Base-by-base conservation (phyloP, 352 stramenopile species). In the Thalassiosira pacifica region DNA sequence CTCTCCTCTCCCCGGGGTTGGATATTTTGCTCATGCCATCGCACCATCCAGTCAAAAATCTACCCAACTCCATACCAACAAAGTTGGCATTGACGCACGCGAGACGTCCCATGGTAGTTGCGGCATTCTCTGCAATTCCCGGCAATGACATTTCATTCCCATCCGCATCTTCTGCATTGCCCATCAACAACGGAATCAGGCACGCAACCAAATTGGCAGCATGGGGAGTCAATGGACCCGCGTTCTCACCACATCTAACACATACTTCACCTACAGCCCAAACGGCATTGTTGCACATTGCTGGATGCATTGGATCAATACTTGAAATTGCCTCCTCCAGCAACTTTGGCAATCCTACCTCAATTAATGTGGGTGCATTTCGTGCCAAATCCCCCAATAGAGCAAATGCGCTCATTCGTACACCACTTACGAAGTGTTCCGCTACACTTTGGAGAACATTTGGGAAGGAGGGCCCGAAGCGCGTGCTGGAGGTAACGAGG, bases 251-350 rank as follows among this genome's bases (percentile, higher is more conserved):
- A 65, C 91, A 95, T 63, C 89, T 79, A 13, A 94, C 85, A 75
- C 89, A 94, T 16, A 95, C 85, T 86, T 95, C 91, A 22, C 91
- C 91, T 34, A 94, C 81, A 26, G 91, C 88, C 91, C 91, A 95
- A 24, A 94, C 83, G 18, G 90, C 90, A 85, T 95, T 95, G 61
- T 90, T 94, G 53, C 87, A 92, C 19, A 93, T 84, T 57, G 81
- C 80, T 27, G 87, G 79, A 78, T 90, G 72, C 64, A 82, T 86
- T 16, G 88, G 83, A 73, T 93, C 82, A 13, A 93, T 87, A 60
- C 85, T 92, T 18, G 60, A 55, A 59, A 94, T 82, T 22, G 90
- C 83, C 63, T 93, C 90, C n/a, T 48, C 55, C n/a, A 95, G 34
- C 0, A 94, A 59, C 29, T 90, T 52, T 19, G 83, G 66, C 16